Conservation (phyloP, 441 rosid species). For the Gossypium lobatum region DNA sequence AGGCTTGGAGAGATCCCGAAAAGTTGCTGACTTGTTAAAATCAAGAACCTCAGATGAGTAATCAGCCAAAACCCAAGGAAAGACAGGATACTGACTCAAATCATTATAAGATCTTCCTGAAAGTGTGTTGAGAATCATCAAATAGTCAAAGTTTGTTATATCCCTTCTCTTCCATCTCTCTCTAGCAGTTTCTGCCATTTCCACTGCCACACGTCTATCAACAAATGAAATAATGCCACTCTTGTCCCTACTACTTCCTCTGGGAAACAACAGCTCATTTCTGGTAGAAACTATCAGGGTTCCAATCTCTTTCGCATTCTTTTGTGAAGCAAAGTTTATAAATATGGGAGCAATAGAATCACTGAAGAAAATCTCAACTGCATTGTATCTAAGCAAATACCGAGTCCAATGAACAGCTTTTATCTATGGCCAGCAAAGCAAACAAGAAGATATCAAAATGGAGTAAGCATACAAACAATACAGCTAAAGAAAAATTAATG, state of each 20-base stretch:
- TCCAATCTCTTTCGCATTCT: slow-evolving; percentile 95
- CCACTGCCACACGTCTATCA: slow-evolving; percentile 80
- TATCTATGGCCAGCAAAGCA: slow-evolving; percentile 42
- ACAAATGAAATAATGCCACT: slow-evolving; percentile 71
- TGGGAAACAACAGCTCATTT: slow-evolving; percentile 83
- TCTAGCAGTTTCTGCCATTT: slow-evolving; percentile 94
- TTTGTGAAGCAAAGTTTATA: slow-evolving; percentile 70
- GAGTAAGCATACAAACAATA: slow-evolving; percentile 15
- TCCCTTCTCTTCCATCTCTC: slow-evolving; percentile 98
- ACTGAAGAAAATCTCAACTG: slow-evolving; percentile 77
- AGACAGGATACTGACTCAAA: slow-evolving; percentile 94
- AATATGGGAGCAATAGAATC: slow-evolving; percentile 75
- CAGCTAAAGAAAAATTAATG: slow-evolving; percentile 3
- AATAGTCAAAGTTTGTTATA: slow-evolving; percentile 92
- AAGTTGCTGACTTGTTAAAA: slow-evolving; percentile 90
- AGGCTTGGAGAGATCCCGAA: slow-evolving; percentile 96
- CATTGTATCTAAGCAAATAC: slow-evolving; percentile 90
- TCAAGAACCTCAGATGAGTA: slow-evolving; percentile 92
- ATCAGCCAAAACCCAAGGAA: slow-evolving; percentile 97
- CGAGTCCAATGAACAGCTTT: slow-evolving; percentile 94
- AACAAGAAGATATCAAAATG: slow-evolving; percentile 21
- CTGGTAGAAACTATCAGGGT: slow-evolving; percentile 76
- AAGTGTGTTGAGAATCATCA: slow-evolving; percentile 89
- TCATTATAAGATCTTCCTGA: slow-evolving; percentile 97
- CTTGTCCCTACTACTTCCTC: slow-evolving; percentile 84